These are phyloP conservation scores for Musa troglodytarum DNA, from an alignment of 176 grass and related monocot species.

Conservation along the genomic window DNA sequence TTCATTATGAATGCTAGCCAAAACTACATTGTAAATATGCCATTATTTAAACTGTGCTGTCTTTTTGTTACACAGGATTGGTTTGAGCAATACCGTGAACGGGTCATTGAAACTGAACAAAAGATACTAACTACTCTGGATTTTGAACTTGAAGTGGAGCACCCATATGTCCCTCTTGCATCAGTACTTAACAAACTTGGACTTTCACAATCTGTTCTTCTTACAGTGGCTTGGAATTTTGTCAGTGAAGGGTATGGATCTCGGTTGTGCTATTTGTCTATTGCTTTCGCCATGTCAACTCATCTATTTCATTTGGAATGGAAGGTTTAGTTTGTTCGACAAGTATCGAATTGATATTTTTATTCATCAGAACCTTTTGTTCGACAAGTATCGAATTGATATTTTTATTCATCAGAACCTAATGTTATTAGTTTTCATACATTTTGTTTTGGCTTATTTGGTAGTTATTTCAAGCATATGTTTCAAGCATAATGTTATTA, in stretches of 20 bases:
- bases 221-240: conserved; percentile 65
- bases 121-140: conserved; percentile 85
- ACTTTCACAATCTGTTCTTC: conserved; percentile 48
- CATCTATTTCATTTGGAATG: conserved; percentile 8
- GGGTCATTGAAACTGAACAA: conserved; percentile 61
- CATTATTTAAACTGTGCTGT: background rate
- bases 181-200: conserved; percentile 64
- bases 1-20: background rate
- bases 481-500: background rate
- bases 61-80: conserved; percentile 51
- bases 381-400: background rate
- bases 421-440: background rate
- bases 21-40: background rate
- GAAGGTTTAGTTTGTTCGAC: background rate
- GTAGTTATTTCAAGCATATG: background rate
- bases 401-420: background rate
- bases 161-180: conserved; percentile 67
- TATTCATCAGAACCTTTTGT: background rate
- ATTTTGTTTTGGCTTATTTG: background rate
- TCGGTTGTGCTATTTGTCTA: conserved; percentile 6
- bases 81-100: conserved; percentile 82
- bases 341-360: background rate
- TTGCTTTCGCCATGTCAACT: conserved; percentile 21
- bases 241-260: conserved; percentile 81
- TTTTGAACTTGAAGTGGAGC: conserved; percentile 82